Evolutionary conservation across 768 basidiomycete species (phyloP), one percentile per base, ranked within the genome.

Genomic region (Mycena floridula): DNA sequence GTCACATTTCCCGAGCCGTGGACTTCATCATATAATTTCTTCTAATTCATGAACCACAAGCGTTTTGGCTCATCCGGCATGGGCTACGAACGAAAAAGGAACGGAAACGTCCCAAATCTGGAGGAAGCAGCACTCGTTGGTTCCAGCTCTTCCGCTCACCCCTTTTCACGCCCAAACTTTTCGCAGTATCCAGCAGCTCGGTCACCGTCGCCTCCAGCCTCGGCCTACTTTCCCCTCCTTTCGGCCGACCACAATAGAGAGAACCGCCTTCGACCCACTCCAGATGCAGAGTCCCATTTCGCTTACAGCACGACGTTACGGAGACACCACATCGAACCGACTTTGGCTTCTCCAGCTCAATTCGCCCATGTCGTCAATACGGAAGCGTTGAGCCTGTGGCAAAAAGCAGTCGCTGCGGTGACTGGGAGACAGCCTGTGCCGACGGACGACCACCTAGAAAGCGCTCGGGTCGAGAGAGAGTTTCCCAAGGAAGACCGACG

Each of bases 291-390:
- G 24, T 59, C 76, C 4, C 89, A 91, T 56, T 91, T 91, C 54
- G 82, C 87, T 1, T 90, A 88, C 60, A 89, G 85, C 52, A 90
- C 88, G 0, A 87, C 84, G 0, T 69, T 91, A 16, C 67, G 88
- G 23, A 61, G 89, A 44, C 89, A 90, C 47, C 71, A 75, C 18
- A 63, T 65, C 0, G 80, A 83, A 16, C 66, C 70, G 0, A 50
- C 58, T 8, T 55, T 77, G 28, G 57, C 64, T 8, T 68, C 76
- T n/a, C 75, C 79, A 22, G 60, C 70, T 7, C 60, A 69, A 5
- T 63, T 81, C 15, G 75, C 73, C 7, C 67, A 65, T 23, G 70
- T 63, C 7, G 68, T 71, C 13, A 67, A 74, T n/a, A 66, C 71
- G 7, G 72, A 77, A 44, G 71, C 74, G 3, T 64, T 66, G 1